Evolutionary conservation across 1,139 yeast species (phyloP).

Genomic region (Hyphopichia fennica): DNA sequence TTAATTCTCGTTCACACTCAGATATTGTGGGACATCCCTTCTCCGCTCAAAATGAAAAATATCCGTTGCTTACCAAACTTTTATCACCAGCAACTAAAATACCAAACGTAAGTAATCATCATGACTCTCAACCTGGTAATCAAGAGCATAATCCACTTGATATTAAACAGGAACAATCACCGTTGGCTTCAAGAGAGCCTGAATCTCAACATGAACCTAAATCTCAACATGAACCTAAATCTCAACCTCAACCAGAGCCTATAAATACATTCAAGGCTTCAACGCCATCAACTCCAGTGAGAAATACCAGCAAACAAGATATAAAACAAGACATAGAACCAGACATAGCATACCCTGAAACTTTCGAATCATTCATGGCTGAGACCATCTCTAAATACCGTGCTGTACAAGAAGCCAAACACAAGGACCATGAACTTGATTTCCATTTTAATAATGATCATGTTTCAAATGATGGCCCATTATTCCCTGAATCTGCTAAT

Average conservation of each 20-base stretch:
- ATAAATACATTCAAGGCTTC: not conserved
- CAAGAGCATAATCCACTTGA: too few species aligned
- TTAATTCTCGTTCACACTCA: conserved; percentile 1
- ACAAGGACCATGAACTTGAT: conserved; percentile 4
- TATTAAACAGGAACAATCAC: too few species aligned
- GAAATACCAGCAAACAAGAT: not conserved
- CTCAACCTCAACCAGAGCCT: not conserved
- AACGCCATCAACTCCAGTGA: not conserved
- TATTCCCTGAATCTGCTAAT: not conserved
- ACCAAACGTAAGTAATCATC: too few species aligned
- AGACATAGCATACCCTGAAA: conserved; percentile 9
- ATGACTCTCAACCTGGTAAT: too few species aligned
- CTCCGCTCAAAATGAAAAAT: conserved; percentile 2
- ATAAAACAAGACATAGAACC: conserved; percentile 1
- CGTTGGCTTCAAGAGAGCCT: too few species aligned
- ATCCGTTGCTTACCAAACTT: conserved; percentile 4
- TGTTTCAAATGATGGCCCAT: not conserved
- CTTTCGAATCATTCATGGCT: conserved; percentile 39
- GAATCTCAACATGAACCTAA: too few species aligned
- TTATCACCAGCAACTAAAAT: too few species aligned
- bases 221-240: not conserved
- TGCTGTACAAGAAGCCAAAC: conserved; percentile 21
- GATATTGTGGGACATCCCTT: conserved; percentile 1
- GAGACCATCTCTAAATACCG: conserved; percentile 35
- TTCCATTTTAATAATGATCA: not conserved